A percentile compares a stretch with the other conserved stretches of the same genome.
These are phyloP conservation scores for Cornus kousa DNA, from an alignment of 148 eudicot species.

Conservation along the genomic window DNA sequence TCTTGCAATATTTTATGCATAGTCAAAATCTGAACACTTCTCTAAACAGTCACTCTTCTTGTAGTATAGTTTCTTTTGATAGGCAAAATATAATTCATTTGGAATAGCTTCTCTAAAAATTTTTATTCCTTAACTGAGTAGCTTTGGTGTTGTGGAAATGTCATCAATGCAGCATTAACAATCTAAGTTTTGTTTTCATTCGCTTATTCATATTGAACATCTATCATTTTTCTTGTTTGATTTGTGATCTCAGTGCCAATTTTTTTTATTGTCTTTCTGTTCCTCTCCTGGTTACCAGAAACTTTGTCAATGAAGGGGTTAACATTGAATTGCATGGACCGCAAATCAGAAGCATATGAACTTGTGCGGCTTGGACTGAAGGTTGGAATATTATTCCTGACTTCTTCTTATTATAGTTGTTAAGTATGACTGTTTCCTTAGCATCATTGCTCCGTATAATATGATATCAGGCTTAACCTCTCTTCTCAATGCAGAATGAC, in stretches of 20 bases:
- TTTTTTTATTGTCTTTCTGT: constrained; percentile 11
- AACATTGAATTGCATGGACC: constrained; percentile 98
- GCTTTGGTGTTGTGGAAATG: neutral
- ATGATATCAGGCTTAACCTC: constrained; percentile 3
- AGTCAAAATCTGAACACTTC: no score
- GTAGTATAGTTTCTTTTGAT: neutral
- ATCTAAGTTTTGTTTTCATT: neutral
- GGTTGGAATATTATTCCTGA: constrained; percentile 37
- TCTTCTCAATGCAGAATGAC: constrained; percentile 68
- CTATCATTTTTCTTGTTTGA: constrained; percentile 7
- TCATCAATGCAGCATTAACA: neutral
- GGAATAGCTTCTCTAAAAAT: neutral
- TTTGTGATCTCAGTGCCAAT: constrained; percentile 4
- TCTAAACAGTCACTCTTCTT: no score
- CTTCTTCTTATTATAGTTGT: neutral
- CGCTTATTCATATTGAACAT: neutral
- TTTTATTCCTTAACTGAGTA: neutral
- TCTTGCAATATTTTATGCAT: no score
- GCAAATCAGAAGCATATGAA: constrained; percentile 95
- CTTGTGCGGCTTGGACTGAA: constrained; percentile 95
- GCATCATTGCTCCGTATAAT: neutral
- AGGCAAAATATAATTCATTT: neutral
- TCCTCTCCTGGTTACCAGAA: constrained; percentile 47
- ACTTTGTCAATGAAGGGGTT: constrained; percentile 97
- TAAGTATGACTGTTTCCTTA: neutral